Evolutionary conservation across 345 rosid genomes (phyloP), one percentile per base, ranked within the genome.

Genomic region (Populus pruinosa): DNA sequence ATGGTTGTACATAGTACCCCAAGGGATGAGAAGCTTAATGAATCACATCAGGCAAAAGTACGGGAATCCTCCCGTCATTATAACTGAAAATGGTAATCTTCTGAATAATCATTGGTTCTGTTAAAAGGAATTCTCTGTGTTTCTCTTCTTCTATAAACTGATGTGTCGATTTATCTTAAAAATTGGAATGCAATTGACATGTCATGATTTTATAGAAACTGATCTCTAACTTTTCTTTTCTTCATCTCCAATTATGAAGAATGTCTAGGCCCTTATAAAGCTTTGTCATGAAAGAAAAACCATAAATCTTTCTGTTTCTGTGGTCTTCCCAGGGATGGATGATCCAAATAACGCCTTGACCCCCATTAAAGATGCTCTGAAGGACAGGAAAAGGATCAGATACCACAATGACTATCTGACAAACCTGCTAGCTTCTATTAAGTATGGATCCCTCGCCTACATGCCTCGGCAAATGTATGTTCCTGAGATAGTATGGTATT

Each of bases 401-500:
- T 96, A 89, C 85, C 97, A 89, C 76, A 83, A 88, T 65, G 97
- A 89, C 83, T 96, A 96, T 83, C 89, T 96, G 16, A 76, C 94
- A n/a, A 92, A 83, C 88, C 83, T 96, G 86, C 85, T 85, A 53
- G 91, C 96, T 65, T 79, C 98, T 18, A 90, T 96, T 75, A 93
- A 82, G 97, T 92, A 85, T 18, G 88, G 50, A 50, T 25, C 21
- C 5, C 49, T 23, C 23, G 31, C 14, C 35, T 39, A 38, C 13
- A 53, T 20, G 59, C 23, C 23, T 20, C 59, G 3, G 5, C 63
- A 1, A 14, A 23, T 39, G 1, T 65, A 31, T 31, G 39, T 5
- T 35, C 53, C 53, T n/a, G 12, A 66, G 12, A 7, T 47, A 1
- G 64, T 5, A 21, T 65, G n/a, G 4, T 25, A 10, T 18, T 29